Base-by-base conservation (phyloP, 768 basidiomycete genomes). In the Boletus rubescentipes region DNA sequence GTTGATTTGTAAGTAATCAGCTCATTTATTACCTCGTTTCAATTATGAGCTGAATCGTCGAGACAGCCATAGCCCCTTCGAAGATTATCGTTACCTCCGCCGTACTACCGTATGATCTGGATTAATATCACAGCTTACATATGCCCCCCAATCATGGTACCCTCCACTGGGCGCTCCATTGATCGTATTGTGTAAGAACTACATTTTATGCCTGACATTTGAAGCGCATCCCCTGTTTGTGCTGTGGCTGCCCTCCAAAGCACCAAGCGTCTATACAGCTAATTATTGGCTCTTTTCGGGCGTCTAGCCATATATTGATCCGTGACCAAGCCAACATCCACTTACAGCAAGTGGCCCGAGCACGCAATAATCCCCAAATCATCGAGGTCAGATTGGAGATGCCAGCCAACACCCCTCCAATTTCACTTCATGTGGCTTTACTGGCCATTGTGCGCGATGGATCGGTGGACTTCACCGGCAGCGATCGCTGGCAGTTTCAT, bases 271-370 rank as follows among this genome's bases (percentile, higher is more conserved):
- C 30, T 5, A n/a, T 18, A 55, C 55, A 42, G 55, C 44, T 9
- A n/a, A 20, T n/a, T 18, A 11, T 47, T 58, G 51, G 55, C 46
- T 31, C 40, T 29, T 37, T 36, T 49, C 18, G 7, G 30, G n/a
- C 35, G 18, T 16, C 18, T n/a, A 31, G 5, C 5, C 9, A 14
- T 15, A 20, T 46, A 6, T 18, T n/a, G 14, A 38, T 59, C 29
- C 35, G 12, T 26, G 21, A 29, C 32, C 40, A 23, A 29, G 7
- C 39, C 51, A 45, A 43, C 39, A 26, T 7, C 1, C 1, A 21
- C 8, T 9, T 29, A 62, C 60, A 62, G 63, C 55, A 57, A 46
- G 52, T 50, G 60, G 55, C 42, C 40, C 16, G 9, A 37, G 20
- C 18, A 12, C 18, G 39, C 34, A n/a, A n/a, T 26, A 15, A 40